These are phyloP conservation scores for Spiromastix sp. DNA, from an alignment of 2,329 filamentous ascomycete species.

Conservation along the genomic window DNA sequence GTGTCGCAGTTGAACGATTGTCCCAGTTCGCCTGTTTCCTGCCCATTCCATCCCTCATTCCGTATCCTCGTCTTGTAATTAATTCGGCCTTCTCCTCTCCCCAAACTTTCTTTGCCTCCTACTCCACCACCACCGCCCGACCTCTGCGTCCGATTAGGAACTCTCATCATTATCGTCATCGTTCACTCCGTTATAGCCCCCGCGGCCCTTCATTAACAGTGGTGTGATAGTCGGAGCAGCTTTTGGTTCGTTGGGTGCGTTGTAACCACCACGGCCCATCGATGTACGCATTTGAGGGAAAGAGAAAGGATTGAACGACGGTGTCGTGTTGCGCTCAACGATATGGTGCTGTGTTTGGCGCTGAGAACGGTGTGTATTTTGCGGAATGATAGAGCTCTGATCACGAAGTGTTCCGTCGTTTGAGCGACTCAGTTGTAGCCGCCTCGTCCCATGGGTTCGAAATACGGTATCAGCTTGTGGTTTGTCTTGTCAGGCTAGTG, in stretches of 20 bases:
- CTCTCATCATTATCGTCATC: conserved; percentile 13
- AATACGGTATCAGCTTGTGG: too few relatives aligned
- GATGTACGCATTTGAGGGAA: conserved; percentile 5
- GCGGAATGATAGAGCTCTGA: too few relatives aligned
- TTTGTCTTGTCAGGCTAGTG: too few relatives aligned
- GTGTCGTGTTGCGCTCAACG: too few relatives aligned
- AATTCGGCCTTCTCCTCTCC: background rate
- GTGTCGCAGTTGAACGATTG: conserved; percentile 1
- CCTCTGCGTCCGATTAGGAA: conserved; percentile 5
- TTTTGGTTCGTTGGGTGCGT: conserved; percentile 14
- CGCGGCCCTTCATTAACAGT: conserved; percentile 18
- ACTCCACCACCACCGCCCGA: background rate
- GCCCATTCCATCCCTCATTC: too few relatives aligned
- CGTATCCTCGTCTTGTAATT: too few relatives aligned
- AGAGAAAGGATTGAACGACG: too few relatives aligned
- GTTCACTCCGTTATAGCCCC: conserved; percentile 23
- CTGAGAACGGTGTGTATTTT: too few relatives aligned
- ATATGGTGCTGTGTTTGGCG: too few relatives aligned
- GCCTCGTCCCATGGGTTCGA: conserved; percentile 4
- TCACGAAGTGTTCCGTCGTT: too few relatives aligned
- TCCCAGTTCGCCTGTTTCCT: too few relatives aligned
- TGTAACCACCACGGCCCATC: conserved; percentile 29
- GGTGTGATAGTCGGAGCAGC: conserved; percentile 4
- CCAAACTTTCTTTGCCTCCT: background rate
- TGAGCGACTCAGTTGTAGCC: conserved; percentile 6